These are phyloP conservation scores for Scopulariopsis brevicaulis DNA, from an alignment of 2,329 filamentous ascomycete genomes.

Conservation along the genomic window DNA sequence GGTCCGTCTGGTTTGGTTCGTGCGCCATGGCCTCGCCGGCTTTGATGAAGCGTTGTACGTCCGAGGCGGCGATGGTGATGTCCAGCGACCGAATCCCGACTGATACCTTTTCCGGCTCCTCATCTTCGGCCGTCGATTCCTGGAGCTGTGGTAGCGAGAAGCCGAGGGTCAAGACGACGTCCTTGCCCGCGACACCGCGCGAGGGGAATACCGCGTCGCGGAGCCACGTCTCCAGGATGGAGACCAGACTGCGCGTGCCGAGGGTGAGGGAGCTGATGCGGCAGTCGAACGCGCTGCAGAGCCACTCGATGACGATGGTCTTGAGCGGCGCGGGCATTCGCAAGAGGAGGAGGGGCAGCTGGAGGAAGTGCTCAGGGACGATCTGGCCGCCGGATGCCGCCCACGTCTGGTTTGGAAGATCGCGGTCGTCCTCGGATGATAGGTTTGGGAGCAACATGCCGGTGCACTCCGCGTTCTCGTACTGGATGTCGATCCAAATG, in stretches of 20 bases:
- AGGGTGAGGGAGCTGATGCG: conserved; percentile 37
- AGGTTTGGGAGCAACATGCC: conserved; percentile 35
- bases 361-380: conserved; percentile 22
- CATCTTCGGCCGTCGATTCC: conserved; percentile 8
- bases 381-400: not conserved
- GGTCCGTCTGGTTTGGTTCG: conserved; percentile 3
- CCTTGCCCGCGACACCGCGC: conserved; percentile 23
- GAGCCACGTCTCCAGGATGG: conserved; percentile 40
- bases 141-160: conserved; percentile 28
- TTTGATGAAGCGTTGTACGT: conserved; percentile 32
- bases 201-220: conserved; percentile 19
- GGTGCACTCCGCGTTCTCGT: conserved; percentile 39
- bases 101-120: conserved; percentile 6
- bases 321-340: conserved; percentile 44
- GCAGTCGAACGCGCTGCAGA: conserved; percentile 43
- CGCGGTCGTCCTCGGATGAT: not conserved
- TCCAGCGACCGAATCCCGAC: conserved; percentile 32
- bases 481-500: conserved; percentile 35
- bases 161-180: conserved; percentile 37
- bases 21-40: conserved; percentile 20
- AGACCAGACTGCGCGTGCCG: conserved; percentile 36
- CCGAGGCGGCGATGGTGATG: conserved; percentile 35
- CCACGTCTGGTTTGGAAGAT: not conserved
- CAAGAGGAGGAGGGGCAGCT: conserved; percentile 39
- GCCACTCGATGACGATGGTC: conserved; percentile 34